Conservation (phyloP, 177 flowering plant genomes). For the Vitis hybrid region DNA sequence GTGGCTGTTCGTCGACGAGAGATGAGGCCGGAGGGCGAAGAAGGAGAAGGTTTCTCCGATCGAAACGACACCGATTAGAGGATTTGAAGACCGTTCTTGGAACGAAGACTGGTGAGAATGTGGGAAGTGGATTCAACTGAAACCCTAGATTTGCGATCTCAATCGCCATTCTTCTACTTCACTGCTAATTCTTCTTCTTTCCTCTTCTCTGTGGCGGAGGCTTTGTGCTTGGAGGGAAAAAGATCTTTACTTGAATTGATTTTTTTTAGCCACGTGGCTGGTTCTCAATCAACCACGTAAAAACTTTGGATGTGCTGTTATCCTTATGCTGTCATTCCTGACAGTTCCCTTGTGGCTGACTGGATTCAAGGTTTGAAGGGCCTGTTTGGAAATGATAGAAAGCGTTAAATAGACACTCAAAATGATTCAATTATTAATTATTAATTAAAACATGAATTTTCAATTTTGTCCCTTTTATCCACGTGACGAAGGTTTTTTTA, state of each 20-base stretch:
- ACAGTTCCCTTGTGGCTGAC: too few relatives aligned
- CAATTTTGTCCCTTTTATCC: too few relatives aligned
- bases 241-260: neutral
- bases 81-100: neutral
- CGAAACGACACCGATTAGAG: neutral
- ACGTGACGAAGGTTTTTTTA: too few relatives aligned
- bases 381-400: too few relatives aligned
- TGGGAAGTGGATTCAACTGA: slow-evolving; percentile 17
- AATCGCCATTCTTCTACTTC: slow-evolving; percentile 26
- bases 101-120: slow-evolving; percentile 11
- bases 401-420: too few relatives aligned
- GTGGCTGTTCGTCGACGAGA: slow-evolving; percentile 33
- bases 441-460: too few relatives aligned
- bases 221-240: neutral
- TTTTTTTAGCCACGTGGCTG: neutral
- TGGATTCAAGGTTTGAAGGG: too few relatives aligned
- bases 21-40: slow-evolving; percentile 26
- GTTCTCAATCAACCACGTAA: slow-evolving; percentile 10
- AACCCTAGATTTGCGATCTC: slow-evolving; percentile 30
- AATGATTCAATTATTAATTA: too few relatives aligned
- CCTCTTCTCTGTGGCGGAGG: too few relatives aligned
- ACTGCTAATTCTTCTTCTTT: too few relatives aligned
- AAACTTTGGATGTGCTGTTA: too few relatives aligned
- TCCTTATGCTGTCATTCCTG: too few relatives aligned
- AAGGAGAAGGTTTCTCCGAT: neutral